Percentiles rank a stretch among this genome's conserved stretches.
Evolutionary conservation across 768 basidiomycete genomes (phyloP).

Genomic region (Asterophora lycoperdoides): DNA sequence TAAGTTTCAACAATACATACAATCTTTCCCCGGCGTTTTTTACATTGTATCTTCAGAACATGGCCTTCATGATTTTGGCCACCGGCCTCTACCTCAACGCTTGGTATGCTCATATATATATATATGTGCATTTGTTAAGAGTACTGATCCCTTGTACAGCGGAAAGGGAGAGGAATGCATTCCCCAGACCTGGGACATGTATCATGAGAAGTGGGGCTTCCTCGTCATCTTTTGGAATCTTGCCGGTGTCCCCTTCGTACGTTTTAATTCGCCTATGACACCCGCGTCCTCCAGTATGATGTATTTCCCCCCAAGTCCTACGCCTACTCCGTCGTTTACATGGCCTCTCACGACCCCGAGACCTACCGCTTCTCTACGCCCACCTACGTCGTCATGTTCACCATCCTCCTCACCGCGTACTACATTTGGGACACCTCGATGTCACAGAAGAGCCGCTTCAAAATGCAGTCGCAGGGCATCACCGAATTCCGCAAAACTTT

Average conservation of each 20-base stretch:
- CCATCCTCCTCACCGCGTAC: slow-evolving; percentile 78
- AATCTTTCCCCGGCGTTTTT: background rate
- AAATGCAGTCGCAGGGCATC: slow-evolving; percentile 93
- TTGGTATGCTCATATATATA: slow-evolving; percentile 46
- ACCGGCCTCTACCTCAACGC: slow-evolving; percentile 97
- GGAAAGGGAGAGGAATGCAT: slow-evolving; percentile 94
- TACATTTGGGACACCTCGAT: slow-evolving; percentile 92
- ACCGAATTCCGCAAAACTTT: slow-evolving; percentile 84
- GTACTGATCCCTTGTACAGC: slow-evolving; percentile 31
- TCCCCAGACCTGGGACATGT: slow-evolving; percentile 99
- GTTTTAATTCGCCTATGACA: slow-evolving; percentile 21
- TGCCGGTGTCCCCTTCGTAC: slow-evolving; percentile 86
- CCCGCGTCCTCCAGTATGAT: background rate
- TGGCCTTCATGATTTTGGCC: slow-evolving; percentile 94
- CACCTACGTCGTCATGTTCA: slow-evolving; percentile 68
- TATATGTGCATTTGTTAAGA: background rate
- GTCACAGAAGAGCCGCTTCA: slow-evolving; percentile 97
- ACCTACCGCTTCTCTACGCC: slow-evolving; percentile 82
- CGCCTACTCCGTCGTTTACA: slow-evolving; percentile 95
- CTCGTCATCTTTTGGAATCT: slow-evolving; percentile 99
- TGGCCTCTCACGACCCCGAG: slow-evolving; percentile 90
- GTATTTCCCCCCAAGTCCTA: slow-evolving; percentile 58
- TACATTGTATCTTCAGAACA: slow-evolving; percentile 55
- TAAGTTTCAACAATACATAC: slow-evolving; percentile 33
- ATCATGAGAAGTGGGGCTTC: slow-evolving; percentile 98